Percentiles rank a stretch among this genome's conserved stretches.
phyloP scores from a whole-genome alignment of 2,329 filamentous ascomycete species.

The Fragosphaeria purpurea region DNA sequence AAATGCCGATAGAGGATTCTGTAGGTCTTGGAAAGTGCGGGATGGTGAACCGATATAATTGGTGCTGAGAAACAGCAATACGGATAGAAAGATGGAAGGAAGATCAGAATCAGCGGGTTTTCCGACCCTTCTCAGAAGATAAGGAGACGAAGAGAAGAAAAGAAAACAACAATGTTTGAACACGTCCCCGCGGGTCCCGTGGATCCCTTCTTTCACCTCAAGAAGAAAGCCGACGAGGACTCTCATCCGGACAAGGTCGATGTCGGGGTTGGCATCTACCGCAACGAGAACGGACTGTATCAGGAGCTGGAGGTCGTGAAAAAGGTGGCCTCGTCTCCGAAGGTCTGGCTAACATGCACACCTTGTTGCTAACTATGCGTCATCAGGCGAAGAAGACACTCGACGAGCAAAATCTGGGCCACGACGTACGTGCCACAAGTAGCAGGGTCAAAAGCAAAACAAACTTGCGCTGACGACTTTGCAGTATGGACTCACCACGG shows the following conservation, averaged over 20 bases:
- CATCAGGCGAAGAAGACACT: constrained; percentile 17
- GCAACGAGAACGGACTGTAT: constrained; percentile 20
- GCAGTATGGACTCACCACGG: constrained; percentile 26
- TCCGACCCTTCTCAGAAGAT: too few relatives aligned
- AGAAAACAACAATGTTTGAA: constrained; percentile 8
- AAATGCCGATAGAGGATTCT: too few relatives aligned
- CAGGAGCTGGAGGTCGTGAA: not conserved
- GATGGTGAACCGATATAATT: too few relatives aligned
- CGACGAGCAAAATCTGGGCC: constrained; percentile 13
- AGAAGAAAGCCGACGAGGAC: constrained; percentile 21
- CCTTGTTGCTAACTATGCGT: not conserved
- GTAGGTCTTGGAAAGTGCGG: too few relatives aligned
- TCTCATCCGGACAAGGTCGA: constrained; percentile 22
- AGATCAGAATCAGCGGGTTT: too few relatives aligned
- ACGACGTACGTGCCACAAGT: constrained; percentile 16
- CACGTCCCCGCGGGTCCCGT: constrained; percentile 16
- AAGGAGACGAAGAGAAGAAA: too few relatives aligned
- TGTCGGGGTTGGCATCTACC: constrained; percentile 26
- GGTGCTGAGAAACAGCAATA: too few relatives aligned
- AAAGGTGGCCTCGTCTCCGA: not conserved
- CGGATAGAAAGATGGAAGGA: too few relatives aligned
- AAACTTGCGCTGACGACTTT: not conserved
- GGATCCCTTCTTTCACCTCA: constrained; percentile 25
- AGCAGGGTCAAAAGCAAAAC: not conserved
- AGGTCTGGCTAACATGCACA: not conserved